Evolutionary conservation across 2,329 filamentous ascomycete genomes (phyloP), one percentile per base, ranked within the genome.

Genomic region (Mariannaea elegans): DNA sequence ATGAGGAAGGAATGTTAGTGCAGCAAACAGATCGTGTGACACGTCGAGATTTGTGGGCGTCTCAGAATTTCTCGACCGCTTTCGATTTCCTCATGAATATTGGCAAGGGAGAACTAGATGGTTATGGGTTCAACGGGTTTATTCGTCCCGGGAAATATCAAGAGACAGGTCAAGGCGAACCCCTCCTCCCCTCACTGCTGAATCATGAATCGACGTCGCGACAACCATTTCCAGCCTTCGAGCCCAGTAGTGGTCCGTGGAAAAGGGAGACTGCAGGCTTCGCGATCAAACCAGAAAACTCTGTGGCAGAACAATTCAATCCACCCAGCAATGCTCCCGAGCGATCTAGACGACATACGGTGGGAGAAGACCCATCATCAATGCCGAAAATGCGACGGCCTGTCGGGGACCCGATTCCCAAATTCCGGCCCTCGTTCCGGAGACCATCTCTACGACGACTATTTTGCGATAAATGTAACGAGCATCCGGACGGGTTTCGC

Each of bases 401-500:
- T 72, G 72, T 79, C 23, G 79, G 76, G 19, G 81, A 82, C 7
- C 80, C 82, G 2, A 75, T 79, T 8, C 69, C 74, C 16, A 69
- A 71, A 27, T 72, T 73, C 32, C 73, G 70, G 18, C 74, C 80
- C 1, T 75, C 81, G 1, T 84, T 84, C 56, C 83, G 84, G 59
- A 77, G 83, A 23, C 80, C 82, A 19, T 85, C 87, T 21, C 84
- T 92, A 50, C 85, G 87, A 21, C 91, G 92, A 66, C 89, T 93
- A 48, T 89, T 87, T 72, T 97, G 94, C 75, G 80, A 82, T 16
- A 86, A 90, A 67, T 97, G 94, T 79, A 88, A 89, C 65, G 91
- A 93, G 69, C 89, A 94, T 61, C 91, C 91, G 3, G 89, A 93
- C 61, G 93, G 94, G 5, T 97, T 97, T 75, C 90, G 94, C 44